Conservation (phyloP, 805 yeast genomes). For the Teunomyces cretensis region DNA sequence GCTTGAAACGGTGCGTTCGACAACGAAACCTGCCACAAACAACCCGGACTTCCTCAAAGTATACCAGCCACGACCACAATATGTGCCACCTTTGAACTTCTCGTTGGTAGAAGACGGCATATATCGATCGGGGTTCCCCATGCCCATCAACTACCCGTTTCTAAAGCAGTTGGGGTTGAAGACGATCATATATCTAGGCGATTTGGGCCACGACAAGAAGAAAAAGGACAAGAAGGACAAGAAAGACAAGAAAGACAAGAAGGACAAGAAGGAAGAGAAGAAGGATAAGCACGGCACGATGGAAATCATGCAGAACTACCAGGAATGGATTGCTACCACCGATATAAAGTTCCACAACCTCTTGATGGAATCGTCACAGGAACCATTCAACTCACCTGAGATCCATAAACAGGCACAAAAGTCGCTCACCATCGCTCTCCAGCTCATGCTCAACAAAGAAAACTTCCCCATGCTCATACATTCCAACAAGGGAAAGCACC, state of each 20-base stretch:
- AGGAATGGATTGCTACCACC: constrained; percentile 60
- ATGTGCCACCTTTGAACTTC: constrained; percentile 90
- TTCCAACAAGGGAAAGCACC: constrained; percentile 95
- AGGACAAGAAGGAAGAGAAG: constrained; percentile 20
- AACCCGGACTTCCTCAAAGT: not conserved
- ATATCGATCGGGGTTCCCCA: constrained; percentile 92
- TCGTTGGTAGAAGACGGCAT: constrained; percentile 84
- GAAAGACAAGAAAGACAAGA: constrained; percentile 10
- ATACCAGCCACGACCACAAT: constrained; percentile 14
- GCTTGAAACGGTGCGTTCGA: not conserved
- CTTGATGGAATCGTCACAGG: constrained; percentile 70
- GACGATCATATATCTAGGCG: constrained; percentile 83
- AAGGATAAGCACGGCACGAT: constrained; percentile 52
- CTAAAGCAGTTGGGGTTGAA: constrained; percentile 64
- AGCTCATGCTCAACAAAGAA: constrained; percentile 55
- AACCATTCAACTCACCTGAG: constrained; percentile 65
- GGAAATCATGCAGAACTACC: constrained; percentile 54
- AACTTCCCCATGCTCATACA: constrained; percentile 89
- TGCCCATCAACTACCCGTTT: constrained; percentile 80
- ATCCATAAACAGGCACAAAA: constrained; percentile 34
- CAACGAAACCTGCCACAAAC: not conserved
- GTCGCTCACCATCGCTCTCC: constrained; percentile 56
- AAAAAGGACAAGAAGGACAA: constrained; percentile 11
- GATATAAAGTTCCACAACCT: constrained; percentile 58
- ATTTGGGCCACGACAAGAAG: constrained; percentile 39